A percentile compares a stretch with the other conserved stretches of the same genome.
These are phyloP conservation scores for Aspergillus sp. DNA, from an alignment of 2,329 filamentous ascomycete species.

Conservation along the genomic window DNA sequence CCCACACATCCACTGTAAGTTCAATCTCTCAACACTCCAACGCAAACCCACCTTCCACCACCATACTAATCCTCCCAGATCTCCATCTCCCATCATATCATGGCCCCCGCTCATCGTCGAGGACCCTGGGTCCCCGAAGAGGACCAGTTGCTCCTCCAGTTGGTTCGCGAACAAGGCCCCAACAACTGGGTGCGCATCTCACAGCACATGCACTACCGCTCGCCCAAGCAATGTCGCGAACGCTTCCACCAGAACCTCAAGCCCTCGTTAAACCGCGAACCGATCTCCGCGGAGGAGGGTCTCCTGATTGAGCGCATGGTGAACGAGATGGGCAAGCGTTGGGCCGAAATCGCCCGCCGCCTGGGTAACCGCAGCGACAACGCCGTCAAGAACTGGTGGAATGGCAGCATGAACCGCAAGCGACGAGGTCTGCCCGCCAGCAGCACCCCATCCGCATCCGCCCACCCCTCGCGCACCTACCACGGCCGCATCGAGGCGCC, in stretches of 20 bases:
- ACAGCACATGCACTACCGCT: constrained; percentile 69
- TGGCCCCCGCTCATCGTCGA: constrained; percentile 59
- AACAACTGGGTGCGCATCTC: constrained; percentile 91
- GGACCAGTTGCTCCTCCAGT: constrained; percentile 66
- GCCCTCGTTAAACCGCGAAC: constrained; percentile 67
- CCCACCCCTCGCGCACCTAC: constrained; percentile 31
- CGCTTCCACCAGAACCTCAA: constrained; percentile 93
- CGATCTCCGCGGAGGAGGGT: constrained; percentile 70
- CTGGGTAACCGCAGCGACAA: constrained; percentile 88
- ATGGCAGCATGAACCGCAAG: constrained; percentile 83
- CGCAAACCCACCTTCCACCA: neutral
- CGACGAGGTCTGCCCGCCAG: constrained; percentile 45
- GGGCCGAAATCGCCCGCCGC: constrained; percentile 86
- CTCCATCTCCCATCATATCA: constrained; percentile 13
- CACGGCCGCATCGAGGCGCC: constrained; percentile 39
- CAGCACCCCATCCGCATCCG: constrained; percentile 26
- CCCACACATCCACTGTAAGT: too few species aligned
- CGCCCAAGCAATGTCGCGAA: constrained; percentile 93
- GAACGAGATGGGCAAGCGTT: constrained; percentile 74
- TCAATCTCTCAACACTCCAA: neutral
- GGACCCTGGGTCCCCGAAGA: constrained; percentile 82
- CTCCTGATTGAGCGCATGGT: constrained; percentile 75
- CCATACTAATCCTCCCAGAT: neutral
- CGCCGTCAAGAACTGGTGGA: constrained; percentile 98
- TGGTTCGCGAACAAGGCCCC: constrained; percentile 69